Evolutionary conservation across 2,329 filamentous ascomycete genomes (phyloP), one percentile per base, ranked within the genome.

Genomic region (Chrysoporthe cubensis): DNA sequence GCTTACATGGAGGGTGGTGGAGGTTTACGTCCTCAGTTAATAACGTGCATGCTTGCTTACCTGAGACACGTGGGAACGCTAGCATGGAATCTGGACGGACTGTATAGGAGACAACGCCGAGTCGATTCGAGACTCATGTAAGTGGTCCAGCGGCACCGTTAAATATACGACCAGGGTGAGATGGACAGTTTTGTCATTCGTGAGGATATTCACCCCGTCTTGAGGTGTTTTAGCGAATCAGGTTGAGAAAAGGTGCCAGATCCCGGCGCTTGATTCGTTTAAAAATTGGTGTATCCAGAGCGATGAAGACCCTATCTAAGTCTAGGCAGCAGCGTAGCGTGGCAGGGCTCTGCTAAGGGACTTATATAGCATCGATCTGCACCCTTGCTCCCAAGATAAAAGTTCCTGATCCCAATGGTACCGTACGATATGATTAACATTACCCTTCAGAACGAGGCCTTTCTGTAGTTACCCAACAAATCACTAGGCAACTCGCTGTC

Each of bases 41-140:
- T 26, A 26, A 26, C 2, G 26, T 26, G 26, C 26, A 26, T 21
- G n/a, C 3, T 9, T 52, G 48, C 48, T 52, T 52, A 52, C 48
- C 21, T 46, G 18, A 32, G 50, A 54, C 21, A 54, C 50, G 26
- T 54, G 50, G 50, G 50, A 54, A 13, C 50, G 50, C 50, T 54
- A 32, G 16, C 50, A 54, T 54, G 4, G 32, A 13, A 16, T 54
- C 26, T 34, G 13, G 50, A 21, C 32, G 21, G 14, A 3, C 18
- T 26, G 26, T 26, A 26, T 2, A 26, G 26, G 26, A 26, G 26
- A 26, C 26, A 26, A 26, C 26, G 26, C 26, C 26, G 26, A 2
- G 26, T 0, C 26, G 26, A 26, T 26, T 26, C 26, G 26, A 26
- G 26, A 26, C 26, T 26, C 26, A 26, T 26, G 26, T 26, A 26